Conservation (phyloP, 179 eudicot species). For the Beta corolliflora region DNA sequence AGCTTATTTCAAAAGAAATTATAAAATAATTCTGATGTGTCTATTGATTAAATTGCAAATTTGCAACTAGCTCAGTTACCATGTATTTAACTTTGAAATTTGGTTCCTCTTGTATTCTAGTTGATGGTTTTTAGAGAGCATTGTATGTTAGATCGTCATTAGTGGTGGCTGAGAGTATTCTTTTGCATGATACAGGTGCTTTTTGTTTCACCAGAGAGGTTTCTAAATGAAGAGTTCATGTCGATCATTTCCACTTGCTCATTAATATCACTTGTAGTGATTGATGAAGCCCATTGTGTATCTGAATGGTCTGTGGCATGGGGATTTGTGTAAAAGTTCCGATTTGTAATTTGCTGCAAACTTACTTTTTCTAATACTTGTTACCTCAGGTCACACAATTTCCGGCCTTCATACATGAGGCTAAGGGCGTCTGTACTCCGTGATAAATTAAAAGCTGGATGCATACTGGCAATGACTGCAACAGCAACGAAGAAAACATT, state of each 20-base stretch:
- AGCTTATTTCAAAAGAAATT: neutral
- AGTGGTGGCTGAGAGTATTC: slow-evolving; percentile 8
- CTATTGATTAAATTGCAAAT: slow-evolving; percentile 15
- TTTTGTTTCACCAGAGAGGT: slow-evolving; percentile 96
- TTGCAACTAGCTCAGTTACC: neutral
- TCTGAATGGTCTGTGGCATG: slow-evolving; percentile 83
- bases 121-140: neutral
- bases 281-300: slow-evolving; percentile 99
- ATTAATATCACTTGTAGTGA: slow-evolving; percentile 72
- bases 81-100: neutral
- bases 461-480: slow-evolving; percentile 98
- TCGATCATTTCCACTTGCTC: slow-evolving; percentile 62
- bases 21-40: neutral
- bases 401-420: slow-evolving; percentile 99
- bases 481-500: slow-evolving; percentile 84
- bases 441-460: slow-evolving; percentile 60
- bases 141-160: neutral
- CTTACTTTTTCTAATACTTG: slow-evolving; percentile 1
- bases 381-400: slow-evolving; percentile 88
- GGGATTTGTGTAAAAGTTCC: neutral
- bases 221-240: slow-evolving; percentile 72
- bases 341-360: neutral
- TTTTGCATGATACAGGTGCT: slow-evolving; percentile 67
- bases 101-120: slow-evolving; percentile 1
- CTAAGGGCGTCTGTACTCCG: slow-evolving; percentile 84